phyloP scores from a whole-genome alignment of 345 rosid genomes.

The Brassica juncea region DNA sequence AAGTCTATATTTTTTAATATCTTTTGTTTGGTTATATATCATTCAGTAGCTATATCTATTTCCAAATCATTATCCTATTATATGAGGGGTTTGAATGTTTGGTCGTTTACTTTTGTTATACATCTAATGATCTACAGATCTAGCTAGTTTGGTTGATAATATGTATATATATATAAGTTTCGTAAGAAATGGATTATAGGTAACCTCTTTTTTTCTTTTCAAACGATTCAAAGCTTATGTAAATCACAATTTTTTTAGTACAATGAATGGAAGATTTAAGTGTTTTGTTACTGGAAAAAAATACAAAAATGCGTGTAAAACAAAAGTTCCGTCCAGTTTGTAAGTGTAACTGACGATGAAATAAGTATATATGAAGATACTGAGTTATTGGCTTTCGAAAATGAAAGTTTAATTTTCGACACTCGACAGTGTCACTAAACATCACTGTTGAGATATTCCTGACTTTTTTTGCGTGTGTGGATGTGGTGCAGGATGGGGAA shows the following conservation, averaged over 20 bases:
- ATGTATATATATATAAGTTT: not conserved
- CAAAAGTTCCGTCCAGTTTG: conserved; percentile 1
- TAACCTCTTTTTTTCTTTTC: not conserved
- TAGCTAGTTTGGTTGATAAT: conserved; percentile 24
- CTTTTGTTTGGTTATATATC: conserved; percentile 1
- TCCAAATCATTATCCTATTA: not conserved
- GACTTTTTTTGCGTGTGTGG: not conserved
- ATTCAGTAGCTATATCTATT: not conserved
- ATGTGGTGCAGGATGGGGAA: conserved; percentile 70
- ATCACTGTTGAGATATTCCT: not conserved
- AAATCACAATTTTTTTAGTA: not conserved
- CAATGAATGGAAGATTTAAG: not conserved
- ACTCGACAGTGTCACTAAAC: no score
- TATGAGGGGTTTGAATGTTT: not conserved
- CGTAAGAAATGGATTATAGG: not conserved
- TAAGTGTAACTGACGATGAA: not conserved
- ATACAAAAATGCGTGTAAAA: not conserved
- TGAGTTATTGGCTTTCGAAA: no score
- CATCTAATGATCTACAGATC: conserved; percentile 7
- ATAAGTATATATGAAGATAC: not conserved
- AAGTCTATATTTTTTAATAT: not conserved
- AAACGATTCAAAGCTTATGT: not conserved
- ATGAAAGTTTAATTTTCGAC: no score
- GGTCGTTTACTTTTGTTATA: not conserved
- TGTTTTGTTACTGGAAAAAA: not conserved